phyloP scores from a whole-genome alignment of 305 asterid species.

The Plantago lanceolata region DNA sequence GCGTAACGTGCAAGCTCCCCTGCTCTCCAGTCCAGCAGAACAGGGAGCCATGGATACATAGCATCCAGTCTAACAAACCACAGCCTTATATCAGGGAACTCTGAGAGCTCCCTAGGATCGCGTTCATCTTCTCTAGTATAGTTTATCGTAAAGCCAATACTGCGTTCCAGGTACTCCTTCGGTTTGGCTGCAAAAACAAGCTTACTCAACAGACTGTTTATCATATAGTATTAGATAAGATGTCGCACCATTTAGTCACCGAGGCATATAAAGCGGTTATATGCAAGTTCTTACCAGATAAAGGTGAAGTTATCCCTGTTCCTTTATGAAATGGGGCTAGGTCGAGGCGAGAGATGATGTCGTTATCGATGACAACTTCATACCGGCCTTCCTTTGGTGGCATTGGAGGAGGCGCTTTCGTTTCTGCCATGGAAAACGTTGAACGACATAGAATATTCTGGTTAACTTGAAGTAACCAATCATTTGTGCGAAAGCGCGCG shows the following conservation, averaged over 20 bases:
- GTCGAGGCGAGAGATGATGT: slow-evolving; percentile 44
- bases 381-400: slow-evolving; percentile 64
- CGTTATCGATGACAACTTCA: slow-evolving; percentile 65
- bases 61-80: slow-evolving; percentile 77
- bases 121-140: slow-evolving; percentile 55
- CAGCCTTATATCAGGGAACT: slow-evolving; percentile 72
- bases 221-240: not conserved
- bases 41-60: slow-evolving; percentile 78
- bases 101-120: slow-evolving; percentile 73
- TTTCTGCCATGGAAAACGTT: slow-evolving; percentile 22
- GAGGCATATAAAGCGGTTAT: not conserved
- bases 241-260: not conserved
- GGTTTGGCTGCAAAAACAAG: slow-evolving; percentile 39
- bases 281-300: slow-evolving; percentile 33
- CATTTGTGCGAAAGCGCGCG: not conserved
- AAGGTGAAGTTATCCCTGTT: slow-evolving; percentile 44
- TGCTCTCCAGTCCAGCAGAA: slow-evolving; percentile 79
- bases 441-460: not conserved
- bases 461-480: not conserved
- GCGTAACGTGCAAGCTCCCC: slow-evolving; percentile 91
- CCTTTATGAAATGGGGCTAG: slow-evolving; percentile 51
- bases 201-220: not conserved
- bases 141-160: slow-evolving; percentile 67
- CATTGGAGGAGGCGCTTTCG: slow-evolving; percentile 54
- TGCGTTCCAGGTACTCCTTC: slow-evolving; percentile 55